Percentiles rank a stretch among this genome's conserved stretches.
phyloP scores from a whole-genome alignment of 169 alveolate species.

The Cystoisospora suis region DNA sequence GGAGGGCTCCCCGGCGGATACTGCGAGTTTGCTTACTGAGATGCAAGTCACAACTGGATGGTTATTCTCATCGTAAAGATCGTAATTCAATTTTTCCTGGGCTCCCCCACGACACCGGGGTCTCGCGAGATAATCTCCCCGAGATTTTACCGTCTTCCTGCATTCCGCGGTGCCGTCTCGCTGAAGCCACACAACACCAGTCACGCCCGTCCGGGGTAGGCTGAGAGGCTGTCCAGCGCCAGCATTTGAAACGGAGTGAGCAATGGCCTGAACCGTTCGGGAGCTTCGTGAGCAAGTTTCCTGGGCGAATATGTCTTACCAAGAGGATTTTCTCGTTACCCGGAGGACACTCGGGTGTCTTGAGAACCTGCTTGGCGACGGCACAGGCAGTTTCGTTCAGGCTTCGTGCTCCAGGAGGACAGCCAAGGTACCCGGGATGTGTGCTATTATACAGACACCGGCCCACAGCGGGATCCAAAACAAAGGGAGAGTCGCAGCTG shows the following conservation, averaged over 20 bases:
- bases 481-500: conserved; percentile 12
- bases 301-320: too few species aligned
- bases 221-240: too few species aligned
- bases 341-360: background rate
- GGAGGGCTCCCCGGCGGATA: too few species aligned
- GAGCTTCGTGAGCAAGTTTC: too few species aligned
- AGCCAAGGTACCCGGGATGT: conserved; percentile 17
- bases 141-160: background rate
- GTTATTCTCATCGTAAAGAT: conserved; percentile 14
- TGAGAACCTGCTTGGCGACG: background rate
- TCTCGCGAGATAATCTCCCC: background rate
- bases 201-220: too few species aligned
- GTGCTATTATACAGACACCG: conserved; percentile 10
- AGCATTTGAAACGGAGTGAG: too few species aligned
- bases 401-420: background rate
- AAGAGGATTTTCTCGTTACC: background rate
- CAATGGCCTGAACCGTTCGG: too few species aligned
- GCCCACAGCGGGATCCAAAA: conserved; percentile 16
- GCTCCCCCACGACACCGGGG: conserved; percentile 22
- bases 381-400: conserved; percentile 17
- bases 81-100: conserved; percentile 1
- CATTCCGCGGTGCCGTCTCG: conserved; percentile 13
- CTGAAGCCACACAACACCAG: too few species aligned
- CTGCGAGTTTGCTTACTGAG: background rate
- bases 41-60: conserved; percentile 24